Base-by-base conservation (phyloP, 768 basidiomycete genomes). In the Agaricus subrufescens region DNA sequence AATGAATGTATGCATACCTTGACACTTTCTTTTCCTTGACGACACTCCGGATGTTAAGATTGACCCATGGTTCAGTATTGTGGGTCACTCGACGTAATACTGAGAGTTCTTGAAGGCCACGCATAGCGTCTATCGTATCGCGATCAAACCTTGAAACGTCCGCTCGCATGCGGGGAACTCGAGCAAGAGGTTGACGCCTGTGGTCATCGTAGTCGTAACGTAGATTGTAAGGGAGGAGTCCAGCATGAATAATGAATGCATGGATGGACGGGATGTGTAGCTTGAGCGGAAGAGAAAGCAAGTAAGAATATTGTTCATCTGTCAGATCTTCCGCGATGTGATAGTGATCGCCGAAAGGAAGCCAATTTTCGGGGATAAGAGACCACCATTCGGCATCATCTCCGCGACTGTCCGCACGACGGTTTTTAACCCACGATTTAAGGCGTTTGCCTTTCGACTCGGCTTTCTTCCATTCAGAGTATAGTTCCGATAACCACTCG, bases 181-280 rank as follows among this genome's bases (percentile, higher is more conserved):
- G 80, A 2, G 89, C 81, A 15, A 95, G 78, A 2, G 93, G 93
- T 64, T 95, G 93, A 10, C 70, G 74, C 26, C 71, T 69, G 61
- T 84, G 73, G 25, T 72, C 73, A 15, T 72, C 66, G 29, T 79
- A 61, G 19, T 64, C 66, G 58, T 75, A 79, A 1, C 68, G 71
- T 2, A 91, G 87, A 65, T 96, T 83, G 4, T 76, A 79, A 0
- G 93, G 79, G 1, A 98, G 77, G 19, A 96, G 63, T 5, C 95
- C 95, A 1, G 85, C 94, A 61, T 97, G 94, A 1, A 86, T 90
- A 46, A 95, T 76, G 71, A 84, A 85, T 0, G 84, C 70, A 63
- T 95, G 91, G 2, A 87, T 81, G 2, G 78, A 77, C 0, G 93
- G 91, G 14, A 89, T 70, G 65, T 96, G 84, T 7, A 94, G 73